phyloP scores from a whole-genome alignment of 495 filamentous ascomycete genomes.

The Chaetomium cochliodes region DNA sequence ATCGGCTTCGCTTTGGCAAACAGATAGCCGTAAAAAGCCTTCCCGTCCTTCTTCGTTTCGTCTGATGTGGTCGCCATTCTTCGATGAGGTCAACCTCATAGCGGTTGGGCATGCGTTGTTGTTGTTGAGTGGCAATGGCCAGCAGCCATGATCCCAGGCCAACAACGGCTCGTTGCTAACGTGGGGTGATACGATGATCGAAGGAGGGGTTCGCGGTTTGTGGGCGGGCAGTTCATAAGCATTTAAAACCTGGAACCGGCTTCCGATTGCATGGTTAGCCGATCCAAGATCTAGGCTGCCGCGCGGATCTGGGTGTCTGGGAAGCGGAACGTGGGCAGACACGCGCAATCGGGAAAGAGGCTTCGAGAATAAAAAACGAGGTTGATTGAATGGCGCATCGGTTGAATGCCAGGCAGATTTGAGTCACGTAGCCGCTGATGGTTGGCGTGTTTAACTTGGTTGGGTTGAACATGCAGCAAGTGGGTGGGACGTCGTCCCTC shows the following conservation, averaged over 20 bases:
- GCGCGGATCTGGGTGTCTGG: conserved; percentile 1
- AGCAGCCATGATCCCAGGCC: conserved; percentile 15
- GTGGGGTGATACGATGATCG: conserved; percentile 11
- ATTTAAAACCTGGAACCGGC: conserved; percentile 13
- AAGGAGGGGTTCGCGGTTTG: conserved; percentile 16
- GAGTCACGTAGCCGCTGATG: conserved; percentile 6
- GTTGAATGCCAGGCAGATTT: conserved; percentile 18
- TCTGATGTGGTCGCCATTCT: conserved; percentile 29
- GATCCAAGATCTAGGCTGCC: conserved; percentile 15
- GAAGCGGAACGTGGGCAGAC: background rate
- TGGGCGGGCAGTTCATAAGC: background rate
- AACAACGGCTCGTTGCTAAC: background rate
- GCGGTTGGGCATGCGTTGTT: conserved; percentile 4
- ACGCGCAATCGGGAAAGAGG: background rate
- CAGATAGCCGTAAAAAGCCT: conserved; percentile 75
- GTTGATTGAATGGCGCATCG: conserved; percentile 1
- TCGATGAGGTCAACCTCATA: conserved; percentile 3
- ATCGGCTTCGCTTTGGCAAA: conserved; percentile 62
- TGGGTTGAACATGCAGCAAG: conserved; percentile 11
- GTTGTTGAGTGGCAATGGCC: background rate
- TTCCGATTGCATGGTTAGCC: background rate
- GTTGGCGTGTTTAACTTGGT: conserved; percentile 4
- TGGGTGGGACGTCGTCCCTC: background rate
- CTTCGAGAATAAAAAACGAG: background rate
- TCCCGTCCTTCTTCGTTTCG: conserved; percentile 30